phyloP scores from a whole-genome alignment of 164 flowering plant species.

The Litsea cubeba region DNA sequence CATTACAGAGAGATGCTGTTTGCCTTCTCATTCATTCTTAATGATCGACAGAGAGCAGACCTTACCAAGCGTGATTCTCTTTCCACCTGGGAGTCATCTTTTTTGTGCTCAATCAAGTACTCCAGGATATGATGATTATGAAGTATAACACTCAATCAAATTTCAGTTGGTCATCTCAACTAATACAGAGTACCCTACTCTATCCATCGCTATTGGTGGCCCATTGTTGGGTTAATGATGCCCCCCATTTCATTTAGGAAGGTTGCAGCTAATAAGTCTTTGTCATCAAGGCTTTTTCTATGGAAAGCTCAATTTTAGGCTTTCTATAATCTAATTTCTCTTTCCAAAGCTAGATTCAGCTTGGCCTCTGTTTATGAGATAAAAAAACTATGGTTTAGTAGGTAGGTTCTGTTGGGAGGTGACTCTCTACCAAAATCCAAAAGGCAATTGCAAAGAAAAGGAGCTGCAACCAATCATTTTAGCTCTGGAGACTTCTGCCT shows the following conservation, averaged over 20 bases:
- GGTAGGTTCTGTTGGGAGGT: slow-evolving; percentile 9
- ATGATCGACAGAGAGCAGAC: background rate
- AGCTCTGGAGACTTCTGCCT: too few species aligned
- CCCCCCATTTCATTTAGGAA: too few species aligned
- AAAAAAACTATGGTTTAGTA: slow-evolving; percentile 4
- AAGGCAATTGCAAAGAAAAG: too few species aligned
- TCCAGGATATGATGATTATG: too few species aligned
- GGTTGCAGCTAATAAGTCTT: too few species aligned
- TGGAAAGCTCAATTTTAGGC: background rate
- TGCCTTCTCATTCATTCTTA: background rate
- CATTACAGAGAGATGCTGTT: background rate
- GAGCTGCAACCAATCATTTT: too few species aligned
- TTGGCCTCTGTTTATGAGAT: slow-evolving; percentile 5
- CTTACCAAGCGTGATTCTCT: background rate
- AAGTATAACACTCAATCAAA: too few species aligned
- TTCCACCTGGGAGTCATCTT: background rate
- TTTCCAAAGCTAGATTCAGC: slow-evolving; percentile 2
- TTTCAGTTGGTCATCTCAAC: too few species aligned
- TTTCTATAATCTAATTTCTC: background rate
- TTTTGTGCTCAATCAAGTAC: background rate
- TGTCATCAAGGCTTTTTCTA: too few species aligned
- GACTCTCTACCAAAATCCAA: background rate
- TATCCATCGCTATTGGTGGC: too few species aligned
- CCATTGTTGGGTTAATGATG: too few species aligned
- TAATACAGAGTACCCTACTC: too few species aligned